Percentiles rank a stretch among this genome's conserved stretches.
These are phyloP conservation scores for Colletotrichum phormii DNA, from an alignment of 2,329 filamentous ascomycete genomes.

Conservation along the genomic window DNA sequence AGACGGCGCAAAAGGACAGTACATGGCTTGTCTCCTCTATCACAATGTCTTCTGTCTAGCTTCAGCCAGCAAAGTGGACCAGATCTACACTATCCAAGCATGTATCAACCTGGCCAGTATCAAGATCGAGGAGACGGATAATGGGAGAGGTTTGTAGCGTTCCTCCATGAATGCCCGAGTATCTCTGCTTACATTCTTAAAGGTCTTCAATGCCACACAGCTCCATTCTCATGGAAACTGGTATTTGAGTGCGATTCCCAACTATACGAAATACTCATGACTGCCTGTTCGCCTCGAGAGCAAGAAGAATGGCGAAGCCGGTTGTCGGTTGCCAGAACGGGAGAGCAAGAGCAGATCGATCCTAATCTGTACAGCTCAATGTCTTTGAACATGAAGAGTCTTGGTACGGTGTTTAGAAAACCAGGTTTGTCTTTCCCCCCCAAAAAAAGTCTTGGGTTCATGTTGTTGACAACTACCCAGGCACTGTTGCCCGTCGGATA, in stretches of 20 bases:
- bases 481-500: constrained; percentile 73
- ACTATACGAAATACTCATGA: constrained; percentile 87
- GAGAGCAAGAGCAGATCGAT: constrained; percentile 59
- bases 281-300: constrained; percentile 84
- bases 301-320: constrained; percentile 82
- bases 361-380: constrained; percentile 71
- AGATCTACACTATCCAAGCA: constrained; percentile 78
- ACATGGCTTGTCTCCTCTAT: constrained; percentile 89
- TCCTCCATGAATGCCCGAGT: background rate
- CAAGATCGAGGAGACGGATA: constrained; percentile 78
- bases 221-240: constrained; percentile 91
- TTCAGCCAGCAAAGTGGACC: constrained; percentile 70
- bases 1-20: constrained; percentile 77
- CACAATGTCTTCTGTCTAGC: constrained; percentile 83
- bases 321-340: constrained; percentile 64
- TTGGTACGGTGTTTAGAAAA: constrained; percentile 81
- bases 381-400: constrained; percentile 75
- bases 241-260: constrained; percentile 82
- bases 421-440: constrained; percentile 60
- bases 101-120: constrained; percentile 76
- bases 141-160: constrained; percentile 72
- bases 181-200: constrained; percentile 37
- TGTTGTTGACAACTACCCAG: constrained; percentile 47
- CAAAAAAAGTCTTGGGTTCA: background rate
- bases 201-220: constrained; percentile 90